These are phyloP conservation scores for Pelargonium cotyledonis DNA, from an alignment of 441 rosid genomes.

Conservation along the genomic window DNA sequence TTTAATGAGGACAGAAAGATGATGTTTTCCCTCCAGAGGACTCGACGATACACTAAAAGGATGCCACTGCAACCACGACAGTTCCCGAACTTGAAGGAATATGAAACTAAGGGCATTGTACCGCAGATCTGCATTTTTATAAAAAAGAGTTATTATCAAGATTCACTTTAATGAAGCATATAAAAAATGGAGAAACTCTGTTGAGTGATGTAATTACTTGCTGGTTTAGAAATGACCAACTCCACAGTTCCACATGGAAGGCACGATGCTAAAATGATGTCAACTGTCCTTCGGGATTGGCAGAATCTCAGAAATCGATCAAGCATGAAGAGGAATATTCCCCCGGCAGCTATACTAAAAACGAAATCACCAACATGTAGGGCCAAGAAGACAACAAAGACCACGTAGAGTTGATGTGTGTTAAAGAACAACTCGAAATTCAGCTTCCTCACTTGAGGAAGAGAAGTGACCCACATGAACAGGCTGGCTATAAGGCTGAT, in stretches of 20 bases:
- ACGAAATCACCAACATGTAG: conserved; percentile 58
- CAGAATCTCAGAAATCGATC: conserved; percentile 64
- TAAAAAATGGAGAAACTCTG: neutral
- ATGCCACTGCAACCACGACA: conserved; percentile 73
- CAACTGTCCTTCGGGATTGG: conserved; percentile 51
- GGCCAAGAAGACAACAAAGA: conserved; percentile 56
- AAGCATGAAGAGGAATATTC: conserved; percentile 52
- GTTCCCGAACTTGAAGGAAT: conserved; percentile 69
- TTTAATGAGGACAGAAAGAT: conserved; percentile 50
- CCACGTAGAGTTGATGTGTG: conserved; percentile 57
- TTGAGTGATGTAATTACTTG: conserved; percentile 41
- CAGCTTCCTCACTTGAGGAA: conserved; percentile 43
- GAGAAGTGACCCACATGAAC: conserved; percentile 63
- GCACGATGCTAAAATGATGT: conserved; percentile 48
- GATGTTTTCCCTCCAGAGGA: conserved; percentile 55
- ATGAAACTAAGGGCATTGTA: conserved; percentile 82
- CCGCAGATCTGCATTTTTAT: conserved; percentile 43
- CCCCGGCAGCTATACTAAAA: conserved; percentile 53
- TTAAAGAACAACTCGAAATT: conserved; percentile 65
- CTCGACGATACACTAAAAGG: conserved; percentile 67
- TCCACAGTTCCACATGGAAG: conserved; percentile 60
- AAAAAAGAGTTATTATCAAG: conserved; percentile 10
- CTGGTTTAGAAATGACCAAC: conserved; percentile 51
- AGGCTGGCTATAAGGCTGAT: conserved; percentile 60
- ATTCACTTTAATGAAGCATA: conserved; percentile 5